Base-by-base conservation (phyloP, 225 moss, liverwort and hornwort species). In the Asterella californica region DNA sequence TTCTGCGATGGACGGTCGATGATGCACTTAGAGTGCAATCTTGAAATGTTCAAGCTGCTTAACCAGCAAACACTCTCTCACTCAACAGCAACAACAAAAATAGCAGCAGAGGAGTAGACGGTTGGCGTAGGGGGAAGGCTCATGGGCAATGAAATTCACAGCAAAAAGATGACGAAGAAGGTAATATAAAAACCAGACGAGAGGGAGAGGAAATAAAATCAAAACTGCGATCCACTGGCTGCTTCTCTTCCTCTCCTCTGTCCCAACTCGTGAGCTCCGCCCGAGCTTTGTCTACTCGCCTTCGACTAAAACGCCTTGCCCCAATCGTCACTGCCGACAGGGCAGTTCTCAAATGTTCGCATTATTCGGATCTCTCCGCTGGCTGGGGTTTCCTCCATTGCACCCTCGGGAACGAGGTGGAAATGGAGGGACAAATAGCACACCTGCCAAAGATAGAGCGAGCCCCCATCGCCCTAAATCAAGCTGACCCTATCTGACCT, bases 361-460 rank as follows among this genome's bases (percentile, higher is more conserved):
- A 52, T 29, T 73, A 73, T 73, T 73, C 73, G 73, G 22, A 73
- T 73, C 73, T 73, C 37, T n/a, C n/a, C n/a, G n/a, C n/a, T n/a
- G n/a, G n/a, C n/a, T n/a, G n/a, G n/a, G n/a, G n/a, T n/a, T n/a
- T n/a, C n/a, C n/a, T n/a, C n/a, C n/a, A n/a, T n/a, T n/a, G n/a
- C n/a, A n/a, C n/a, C n/a, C n/a, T n/a, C n/a, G n/a, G n/a, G n/a
- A n/a, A n/a, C n/a, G n/a, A n/a, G n/a, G n/a, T n/a, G n/a, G n/a
- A n/a, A n/a, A n/a, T n/a, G n/a, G 60, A 24, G 8, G 25, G 24
- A 25, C 27, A 67, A 36, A 67, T 29, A 34, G 67, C 67, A 18
- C 15, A 34, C 14, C 67, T 67, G 33, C 67, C 67, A 67, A 67
- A 67, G 32, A 34, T 67, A 36, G 67, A 67, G 67, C 24, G 61